phyloP scores from a whole-genome alignment of 2,329 filamentous ascomycete genomes.

The Sordariomycetes sp. region DNA sequence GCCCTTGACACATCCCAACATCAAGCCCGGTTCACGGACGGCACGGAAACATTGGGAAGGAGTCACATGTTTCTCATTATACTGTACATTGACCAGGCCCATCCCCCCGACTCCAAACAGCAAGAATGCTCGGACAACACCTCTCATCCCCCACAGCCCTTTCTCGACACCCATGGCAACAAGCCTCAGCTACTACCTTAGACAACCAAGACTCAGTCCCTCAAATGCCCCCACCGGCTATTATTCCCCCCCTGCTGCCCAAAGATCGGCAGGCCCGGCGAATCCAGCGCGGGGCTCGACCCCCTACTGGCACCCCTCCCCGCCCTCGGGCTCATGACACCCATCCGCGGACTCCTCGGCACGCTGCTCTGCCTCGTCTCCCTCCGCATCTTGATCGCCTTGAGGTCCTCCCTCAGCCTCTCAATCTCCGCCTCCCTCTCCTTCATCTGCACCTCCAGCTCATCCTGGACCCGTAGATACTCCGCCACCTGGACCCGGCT shows the following conservation, averaged over 20 bases:
- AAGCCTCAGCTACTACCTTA: neutral
- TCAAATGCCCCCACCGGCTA: constrained; percentile 28
- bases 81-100: no score
- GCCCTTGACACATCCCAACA: no score
- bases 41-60: no score
- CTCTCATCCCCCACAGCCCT: neutral
- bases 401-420: constrained; percentile 32
- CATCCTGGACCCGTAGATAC: constrained; percentile 22
- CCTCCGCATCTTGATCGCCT: constrained; percentile 31
- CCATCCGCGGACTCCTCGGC: constrained; percentile 41
- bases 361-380: constrained; percentile 44
- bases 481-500: constrained; percentile 18
- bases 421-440: constrained; percentile 39
- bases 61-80: no score
- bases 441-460: constrained; percentile 25
- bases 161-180: neutral
- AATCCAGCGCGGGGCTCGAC: constrained; percentile 17
- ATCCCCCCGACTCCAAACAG: no score
- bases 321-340: constrained; percentile 36
- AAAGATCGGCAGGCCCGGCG: constrained; percentile 20
- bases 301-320: constrained; percentile 36
- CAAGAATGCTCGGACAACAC: neutral
- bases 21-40: no score
- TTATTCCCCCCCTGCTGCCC: constrained; percentile 20
- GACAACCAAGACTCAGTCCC: constrained; percentile 19